Conservation (phyloP, 345 rosid genomes). For the Anastatica hierochuntica region DNA sequence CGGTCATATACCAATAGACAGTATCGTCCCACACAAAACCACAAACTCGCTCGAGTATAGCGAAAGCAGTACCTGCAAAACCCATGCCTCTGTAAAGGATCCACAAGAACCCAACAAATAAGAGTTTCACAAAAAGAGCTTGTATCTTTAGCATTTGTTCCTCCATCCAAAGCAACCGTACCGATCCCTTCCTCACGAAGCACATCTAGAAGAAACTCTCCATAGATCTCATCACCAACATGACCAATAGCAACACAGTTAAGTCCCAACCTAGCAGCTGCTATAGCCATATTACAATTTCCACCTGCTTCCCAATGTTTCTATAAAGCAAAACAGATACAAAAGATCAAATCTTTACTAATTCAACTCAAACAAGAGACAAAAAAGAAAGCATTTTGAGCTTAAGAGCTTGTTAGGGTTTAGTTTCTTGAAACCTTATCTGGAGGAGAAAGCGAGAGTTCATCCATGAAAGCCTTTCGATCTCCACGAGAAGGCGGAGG, state of each 20-base stretch:
- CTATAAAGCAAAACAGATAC: slow-evolving; percentile 27
- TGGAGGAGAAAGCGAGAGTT: slow-evolving; percentile 64
- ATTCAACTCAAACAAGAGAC: too few relatives aligned
- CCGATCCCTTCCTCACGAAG: slow-evolving; percentile 65
- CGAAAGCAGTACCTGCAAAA: slow-evolving; percentile 81
- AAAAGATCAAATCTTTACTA: not conserved
- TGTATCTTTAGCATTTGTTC: slow-evolving; percentile 25
- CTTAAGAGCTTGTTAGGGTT: too few relatives aligned
- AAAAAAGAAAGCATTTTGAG: too few relatives aligned
- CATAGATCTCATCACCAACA: slow-evolving; percentile 74
- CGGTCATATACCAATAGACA: not conserved
- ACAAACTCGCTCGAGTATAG: slow-evolving; percentile 27
- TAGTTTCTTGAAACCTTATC: slow-evolving; percentile 48
- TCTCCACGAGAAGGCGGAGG: slow-evolving; percentile 54
- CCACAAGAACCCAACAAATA: slow-evolving; percentile 95
- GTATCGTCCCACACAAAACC: not conserved
- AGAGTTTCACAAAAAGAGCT: slow-evolving; percentile 58
- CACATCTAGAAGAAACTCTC: slow-evolving; percentile 74
- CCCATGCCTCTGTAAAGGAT: slow-evolving; percentile 81
- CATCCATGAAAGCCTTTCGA: slow-evolving; percentile 63
- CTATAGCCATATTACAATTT: slow-evolving; percentile 94
- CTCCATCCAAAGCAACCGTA: slow-evolving; percentile 53
- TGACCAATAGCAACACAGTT: slow-evolving; percentile 70
- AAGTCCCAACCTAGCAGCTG: slow-evolving; percentile 91
- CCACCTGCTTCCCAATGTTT: slow-evolving; percentile 97